phyloP scores from a whole-genome alignment of 306 rosid species.

The Luffa aegyptiaca region DNA sequence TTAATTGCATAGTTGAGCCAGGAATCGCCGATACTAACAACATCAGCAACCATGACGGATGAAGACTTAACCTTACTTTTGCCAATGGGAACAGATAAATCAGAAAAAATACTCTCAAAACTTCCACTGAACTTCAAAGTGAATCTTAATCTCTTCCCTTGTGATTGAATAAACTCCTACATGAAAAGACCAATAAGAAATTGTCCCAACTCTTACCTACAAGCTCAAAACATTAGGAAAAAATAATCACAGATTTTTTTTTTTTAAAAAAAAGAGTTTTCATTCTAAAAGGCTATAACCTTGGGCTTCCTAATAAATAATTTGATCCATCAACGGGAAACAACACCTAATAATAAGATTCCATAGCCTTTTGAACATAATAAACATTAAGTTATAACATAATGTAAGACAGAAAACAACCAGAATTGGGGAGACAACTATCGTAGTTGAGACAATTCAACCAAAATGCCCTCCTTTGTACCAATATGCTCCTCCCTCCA shows the following conservation, averaged over 20 bases:
- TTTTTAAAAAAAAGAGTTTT: background rate
- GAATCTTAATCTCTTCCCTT: slow-evolving; percentile 65
- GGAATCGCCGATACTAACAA: slow-evolving; percentile 76
- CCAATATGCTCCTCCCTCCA: background rate
- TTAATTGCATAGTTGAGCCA: slow-evolving; percentile 69
- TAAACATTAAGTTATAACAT: background rate
- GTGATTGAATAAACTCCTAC: slow-evolving; percentile 76
- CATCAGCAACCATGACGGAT: slow-evolving; percentile 66
- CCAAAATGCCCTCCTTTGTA: background rate
- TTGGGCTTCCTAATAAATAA: background rate
- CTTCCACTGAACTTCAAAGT: slow-evolving; percentile 45
- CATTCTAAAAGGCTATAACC: background rate
- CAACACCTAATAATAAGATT: background rate
- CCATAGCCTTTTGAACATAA: background rate
- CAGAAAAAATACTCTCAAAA: slow-evolving; percentile 65
- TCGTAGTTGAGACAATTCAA: background rate
- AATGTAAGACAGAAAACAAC: background rate
- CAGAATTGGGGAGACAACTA: background rate
- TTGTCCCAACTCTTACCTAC: background rate
- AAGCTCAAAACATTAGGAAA: background rate
- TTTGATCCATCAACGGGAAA: background rate
- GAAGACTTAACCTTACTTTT: slow-evolving; percentile 41
- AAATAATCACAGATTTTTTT: background rate
- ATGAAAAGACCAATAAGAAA: slow-evolving; percentile 13
- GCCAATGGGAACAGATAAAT: slow-evolving; percentile 35